These are phyloP conservation scores for Hypoxylon lienhwacheense DNA, from an alignment of 495 filamentous ascomycete genomes.

Conservation along the genomic window DNA sequence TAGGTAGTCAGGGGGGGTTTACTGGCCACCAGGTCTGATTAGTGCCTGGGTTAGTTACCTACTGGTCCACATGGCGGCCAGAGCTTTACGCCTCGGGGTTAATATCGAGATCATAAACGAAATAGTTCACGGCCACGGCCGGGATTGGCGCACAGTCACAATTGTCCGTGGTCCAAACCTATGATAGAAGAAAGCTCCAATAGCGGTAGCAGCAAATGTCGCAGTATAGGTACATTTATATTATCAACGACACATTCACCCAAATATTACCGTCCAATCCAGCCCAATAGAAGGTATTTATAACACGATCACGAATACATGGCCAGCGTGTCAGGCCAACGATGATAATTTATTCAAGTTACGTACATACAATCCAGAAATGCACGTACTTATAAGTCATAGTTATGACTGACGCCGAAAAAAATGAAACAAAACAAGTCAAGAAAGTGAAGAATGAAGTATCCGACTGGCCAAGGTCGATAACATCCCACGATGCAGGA, in stretches of 20 bases:
- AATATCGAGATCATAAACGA: constrained; percentile 27
- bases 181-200: too few relatives aligned
- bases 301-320: neutral
- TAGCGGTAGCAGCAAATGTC: too few relatives aligned
- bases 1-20: neutral
- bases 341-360: constrained; percentile 31
- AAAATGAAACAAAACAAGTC: constrained; percentile 1
- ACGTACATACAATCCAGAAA: too few relatives aligned
- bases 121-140: constrained; percentile 14
- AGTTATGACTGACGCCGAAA: constrained; percentile 3
- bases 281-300: constrained; percentile 11
- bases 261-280: constrained; percentile 23
- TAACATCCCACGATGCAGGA: constrained; percentile 14
- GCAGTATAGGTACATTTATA: too few relatives aligned
- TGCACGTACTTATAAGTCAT: constrained; percentile 24
- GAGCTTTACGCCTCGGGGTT: constrained; percentile 24
- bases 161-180: constrained; percentile 35
- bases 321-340: constrained; percentile 33
- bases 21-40: neutral
- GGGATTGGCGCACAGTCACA: constrained; percentile 35
- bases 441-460: constrained; percentile 8
- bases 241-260: constrained; percentile 23
- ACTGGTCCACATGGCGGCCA: constrained; percentile 10
- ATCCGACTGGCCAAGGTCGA: constrained; percentile 17
- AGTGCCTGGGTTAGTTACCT: neutral